Percentiles rank a stretch among this genome's conserved stretches.
Evolutionary conservation across 2,329 filamentous ascomycete species (phyloP).

Genomic region (Colletotrichum simmondsii): DNA sequence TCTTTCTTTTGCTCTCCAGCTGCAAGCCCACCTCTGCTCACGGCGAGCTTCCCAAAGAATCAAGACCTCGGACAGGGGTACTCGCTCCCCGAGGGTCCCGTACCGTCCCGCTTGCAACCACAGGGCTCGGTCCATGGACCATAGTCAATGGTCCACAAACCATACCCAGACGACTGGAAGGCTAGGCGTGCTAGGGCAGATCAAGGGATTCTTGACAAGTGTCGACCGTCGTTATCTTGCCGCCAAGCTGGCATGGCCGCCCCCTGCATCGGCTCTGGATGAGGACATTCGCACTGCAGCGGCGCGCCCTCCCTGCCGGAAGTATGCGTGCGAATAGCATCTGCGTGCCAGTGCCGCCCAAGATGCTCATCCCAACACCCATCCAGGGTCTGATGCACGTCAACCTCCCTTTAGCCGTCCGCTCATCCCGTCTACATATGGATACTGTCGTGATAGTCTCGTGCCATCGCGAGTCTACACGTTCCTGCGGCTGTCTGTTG

Average conservation of each 20-base stretch:
- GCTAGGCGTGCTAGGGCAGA: background rate
- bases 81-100: background rate
- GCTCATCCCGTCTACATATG: background rate
- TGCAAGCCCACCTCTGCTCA: background rate
- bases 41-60: background rate
- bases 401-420: background rate
- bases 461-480: background rate
- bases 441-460: too few relatives aligned
- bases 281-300: background rate
- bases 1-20: background rate
- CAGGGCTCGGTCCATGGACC: too few relatives aligned
- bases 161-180: background rate
- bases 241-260: background rate
- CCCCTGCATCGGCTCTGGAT: background rate
- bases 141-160: background rate
- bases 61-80: too few relatives aligned
- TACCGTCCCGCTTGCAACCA: background rate
- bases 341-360: background rate
- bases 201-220: background rate
- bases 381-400: background rate
- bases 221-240: background rate
- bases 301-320: background rate
- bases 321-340: background rate
- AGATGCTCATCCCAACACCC: background rate
- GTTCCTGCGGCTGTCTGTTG: background rate